Conservation (phyloP, 768 basidiomycete species). For the Neoboletus brunneissimus region DNA sequence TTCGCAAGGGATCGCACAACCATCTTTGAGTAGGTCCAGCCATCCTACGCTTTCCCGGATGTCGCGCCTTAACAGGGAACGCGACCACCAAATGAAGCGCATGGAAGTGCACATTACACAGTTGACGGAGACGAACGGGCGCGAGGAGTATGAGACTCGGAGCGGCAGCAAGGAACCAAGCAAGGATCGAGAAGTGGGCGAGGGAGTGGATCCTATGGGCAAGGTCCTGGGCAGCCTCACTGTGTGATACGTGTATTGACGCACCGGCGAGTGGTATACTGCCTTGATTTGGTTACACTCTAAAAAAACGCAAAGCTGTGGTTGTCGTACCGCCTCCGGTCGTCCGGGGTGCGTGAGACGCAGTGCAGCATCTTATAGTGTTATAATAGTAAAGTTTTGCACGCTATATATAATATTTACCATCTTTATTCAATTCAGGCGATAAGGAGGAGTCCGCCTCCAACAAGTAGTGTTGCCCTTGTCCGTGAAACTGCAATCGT, state of each 20-base stretch:
- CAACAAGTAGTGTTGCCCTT: too few species aligned
- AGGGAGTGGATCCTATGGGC: background rate
- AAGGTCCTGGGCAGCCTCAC: background rate
- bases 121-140: background rate
- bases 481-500: too few species aligned
- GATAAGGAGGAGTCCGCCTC: too few species aligned
- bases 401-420: too few species aligned
- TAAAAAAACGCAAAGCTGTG: too few species aligned
- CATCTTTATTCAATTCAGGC: too few species aligned
- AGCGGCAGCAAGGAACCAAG: background rate
- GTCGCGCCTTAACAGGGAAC: background rate
- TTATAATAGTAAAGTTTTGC: too few species aligned
- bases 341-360: too few species aligned
- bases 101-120: background rate
- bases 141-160: background rate
- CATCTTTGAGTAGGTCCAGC: background rate
- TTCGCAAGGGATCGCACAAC: background rate
- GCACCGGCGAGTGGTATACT: too few species aligned
- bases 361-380: too few species aligned
- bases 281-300: too few species aligned
- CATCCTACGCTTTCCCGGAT: background rate
- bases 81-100: background rate
- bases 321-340: too few species aligned
- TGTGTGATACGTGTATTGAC: background rate
- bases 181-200: background rate